phyloP scores from a whole-genome alignment of 257 asterid species.

The Echites panduratus region DNA sequence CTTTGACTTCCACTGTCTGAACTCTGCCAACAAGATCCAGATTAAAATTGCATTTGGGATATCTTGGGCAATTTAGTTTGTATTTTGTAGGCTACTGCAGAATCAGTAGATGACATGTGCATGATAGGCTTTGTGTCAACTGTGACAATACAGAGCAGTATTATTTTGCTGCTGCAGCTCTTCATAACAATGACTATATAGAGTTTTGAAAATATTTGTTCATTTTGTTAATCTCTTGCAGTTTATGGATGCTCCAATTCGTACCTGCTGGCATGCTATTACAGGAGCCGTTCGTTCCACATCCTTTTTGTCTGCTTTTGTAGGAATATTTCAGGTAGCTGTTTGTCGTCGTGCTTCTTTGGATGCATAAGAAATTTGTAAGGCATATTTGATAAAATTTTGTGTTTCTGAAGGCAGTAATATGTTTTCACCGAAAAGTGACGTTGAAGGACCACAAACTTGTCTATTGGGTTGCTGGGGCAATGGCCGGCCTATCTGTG shows the following conservation, averaged over 20 bases:
- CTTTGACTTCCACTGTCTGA: background rate
- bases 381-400: conserved; percentile 30
- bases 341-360: conserved; percentile 14
- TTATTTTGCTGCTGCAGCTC: background rate
- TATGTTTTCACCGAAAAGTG: conserved; percentile 87
- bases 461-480: conserved; percentile 93
- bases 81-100: background rate
- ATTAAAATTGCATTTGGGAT: background rate
- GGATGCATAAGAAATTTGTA: conserved; percentile 15
- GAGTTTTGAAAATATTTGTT: conserved; percentile 5
- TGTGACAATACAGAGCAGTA: background rate
- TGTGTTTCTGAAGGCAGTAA: conserved; percentile 59
- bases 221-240: conserved; percentile 22
- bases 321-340: conserved; percentile 90
- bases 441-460: conserved; percentile 93
- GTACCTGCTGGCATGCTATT: conserved; percentile 87
- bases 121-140: background rate
- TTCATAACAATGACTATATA: background rate
- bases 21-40: background rate
- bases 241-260: conserved; percentile 91
- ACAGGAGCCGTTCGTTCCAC: conserved; percentile 93
- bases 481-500: conserved; percentile 81
- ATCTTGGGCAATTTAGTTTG: background rate
- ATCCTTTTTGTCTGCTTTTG: conserved; percentile 88
- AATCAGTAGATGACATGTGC: background rate